A percentile compares a stretch with the other conserved stretches of the same genome.
These are phyloP conservation scores for Coniochaeta prunicola DNA, from an alignment of 2,329 filamentous ascomycete genomes.

Conservation along the genomic window DNA sequence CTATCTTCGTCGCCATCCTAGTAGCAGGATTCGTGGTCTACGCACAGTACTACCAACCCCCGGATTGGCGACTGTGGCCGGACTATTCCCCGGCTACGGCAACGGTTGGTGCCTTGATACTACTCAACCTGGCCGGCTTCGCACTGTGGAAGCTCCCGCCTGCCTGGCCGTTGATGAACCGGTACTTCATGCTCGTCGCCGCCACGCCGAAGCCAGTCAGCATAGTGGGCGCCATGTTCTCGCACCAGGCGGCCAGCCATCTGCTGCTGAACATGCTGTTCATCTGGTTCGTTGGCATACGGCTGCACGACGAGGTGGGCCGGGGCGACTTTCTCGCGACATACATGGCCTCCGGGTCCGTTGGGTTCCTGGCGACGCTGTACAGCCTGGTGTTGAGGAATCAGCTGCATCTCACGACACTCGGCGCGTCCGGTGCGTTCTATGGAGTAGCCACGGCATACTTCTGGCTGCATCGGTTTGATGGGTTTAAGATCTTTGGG, in stretches of 20 bases:
- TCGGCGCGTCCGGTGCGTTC: conserved; percentile 62
- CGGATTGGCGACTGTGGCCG: conserved; percentile 46
- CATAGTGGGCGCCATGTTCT: conserved; percentile 60
- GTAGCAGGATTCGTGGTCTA: conserved; percentile 34
- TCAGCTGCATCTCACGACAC: conserved; percentile 39
- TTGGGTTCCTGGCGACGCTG: conserved; percentile 54
- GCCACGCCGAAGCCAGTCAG: conserved; percentile 57
- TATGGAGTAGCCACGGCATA: conserved; percentile 56
- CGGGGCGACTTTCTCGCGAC: conserved; percentile 62
- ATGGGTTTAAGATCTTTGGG: conserved; percentile 50
- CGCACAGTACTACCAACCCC: conserved; percentile 44
- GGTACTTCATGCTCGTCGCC: conserved; percentile 57
- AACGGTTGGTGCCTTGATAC: conserved; percentile 56
- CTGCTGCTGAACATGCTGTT: conserved; percentile 56
- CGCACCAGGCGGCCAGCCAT: conserved; percentile 58
- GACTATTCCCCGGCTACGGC: conserved; percentile 55
- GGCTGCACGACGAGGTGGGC: conserved; percentile 63
- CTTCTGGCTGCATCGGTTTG: conserved; percentile 50
- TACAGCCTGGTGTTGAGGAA: conserved; percentile 37
- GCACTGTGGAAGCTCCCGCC: conserved; percentile 56
- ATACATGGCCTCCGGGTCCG: conserved; percentile 50
- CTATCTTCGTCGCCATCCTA: conserved; percentile 38
- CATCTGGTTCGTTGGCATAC: conserved; percentile 59
- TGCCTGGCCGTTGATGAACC: conserved; percentile 59
- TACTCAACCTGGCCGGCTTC: conserved; percentile 50